Evolutionary conservation across 1,284 basidiomycete genomes (phyloP), one percentile per base, ranked within the genome.

Genomic region (Pisolithus thermaeus): DNA sequence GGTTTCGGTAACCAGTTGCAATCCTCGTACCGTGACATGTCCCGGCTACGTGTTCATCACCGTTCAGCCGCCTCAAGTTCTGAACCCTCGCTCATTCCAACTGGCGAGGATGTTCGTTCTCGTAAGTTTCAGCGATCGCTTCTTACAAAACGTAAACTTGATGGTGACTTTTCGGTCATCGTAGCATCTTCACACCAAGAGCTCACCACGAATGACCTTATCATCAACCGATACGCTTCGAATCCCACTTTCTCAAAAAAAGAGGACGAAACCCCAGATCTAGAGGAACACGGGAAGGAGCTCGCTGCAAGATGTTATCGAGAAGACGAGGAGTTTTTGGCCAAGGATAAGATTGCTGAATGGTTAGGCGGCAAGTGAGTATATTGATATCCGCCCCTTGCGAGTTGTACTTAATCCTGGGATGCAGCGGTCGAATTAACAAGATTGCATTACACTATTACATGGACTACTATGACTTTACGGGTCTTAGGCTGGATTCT

Each of bases 311-410:
- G 84, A 53, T 94, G 91, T 66, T 92, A 90, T 80, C 79, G 83
- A n/a, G 91, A 94, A 63, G 92, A 98, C 62, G 84, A 88, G 58
- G 77, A 78, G 3, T 94, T 94, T 65, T 67, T 96, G 57, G 76
- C 82, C 88, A 85, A 85, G 60, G 93, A 96, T 60, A 96, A 95
- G 74, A 91, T 97, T 61, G 93, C 96, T 1, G 92, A 97, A 68
- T 98, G 92, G 86, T 75, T 99, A 39, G 96, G 96, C 57, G 87
- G 92, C 62, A 73, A 82, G 87, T 94, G 60, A 72, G 92, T 84
- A 4, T 35, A 42, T 51, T 28, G 42, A 48, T 27, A 37, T 47
- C 46, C 14, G 22, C 11, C 12, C 49, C 36, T 38, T 7, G 22
- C 35, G 32, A 28, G 36, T 50, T 38, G 44, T 50, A 51, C 52